Evolutionary conservation across 306 rosid genomes (phyloP), one percentile per base, ranked within the genome.

Genomic region (Corylus heterophylla): DNA sequence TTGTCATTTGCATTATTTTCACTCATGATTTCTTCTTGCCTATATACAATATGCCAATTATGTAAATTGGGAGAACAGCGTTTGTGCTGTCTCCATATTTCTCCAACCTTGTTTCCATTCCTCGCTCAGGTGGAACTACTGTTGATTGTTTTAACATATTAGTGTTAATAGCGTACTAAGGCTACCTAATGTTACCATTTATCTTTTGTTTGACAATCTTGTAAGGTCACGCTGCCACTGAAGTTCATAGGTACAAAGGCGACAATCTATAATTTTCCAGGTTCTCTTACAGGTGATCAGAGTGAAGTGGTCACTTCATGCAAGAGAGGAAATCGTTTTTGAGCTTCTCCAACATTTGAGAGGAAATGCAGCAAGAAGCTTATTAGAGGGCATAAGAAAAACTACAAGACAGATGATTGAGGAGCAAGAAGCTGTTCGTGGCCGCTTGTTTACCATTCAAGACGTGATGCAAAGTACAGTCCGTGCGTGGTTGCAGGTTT

Each of bases 401-500:
- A 82, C 87, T 78, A 89, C 94, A 25, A 85, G 99, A 78, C 88
- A 90, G 79, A 95, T 95, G 98, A 90, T 93, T 31, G 99, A 91
- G 76, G 99, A 95, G 87, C 98, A 95, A 88, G 99, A 95, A 90
- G 98, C 99, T 61, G 99, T 89, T 79, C 96, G 98, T 13, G 97
- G 89, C 29, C 98, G 99, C 75, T 81, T 95, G 75, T 93, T 95
- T 76, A 95, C 97, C 74, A 93, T 95, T 86, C 97, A 95, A 86
- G 98, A 95, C 78, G 99, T 95, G 68, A 90, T 91, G 97, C 97
- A 93, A 85, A 93, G 99, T 87, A 92, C 78, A 8, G 90, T 95
- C 74, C 97, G 98, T 35, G 94, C 99, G 70, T 96, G 99, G 99
- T 82, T 96, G 85, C 99, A 96, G 97, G 99, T 91, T 76, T 49